Conservation (phyloP, 192 early-diverging fungal genomes). For the Podila clonocystis region DNA sequence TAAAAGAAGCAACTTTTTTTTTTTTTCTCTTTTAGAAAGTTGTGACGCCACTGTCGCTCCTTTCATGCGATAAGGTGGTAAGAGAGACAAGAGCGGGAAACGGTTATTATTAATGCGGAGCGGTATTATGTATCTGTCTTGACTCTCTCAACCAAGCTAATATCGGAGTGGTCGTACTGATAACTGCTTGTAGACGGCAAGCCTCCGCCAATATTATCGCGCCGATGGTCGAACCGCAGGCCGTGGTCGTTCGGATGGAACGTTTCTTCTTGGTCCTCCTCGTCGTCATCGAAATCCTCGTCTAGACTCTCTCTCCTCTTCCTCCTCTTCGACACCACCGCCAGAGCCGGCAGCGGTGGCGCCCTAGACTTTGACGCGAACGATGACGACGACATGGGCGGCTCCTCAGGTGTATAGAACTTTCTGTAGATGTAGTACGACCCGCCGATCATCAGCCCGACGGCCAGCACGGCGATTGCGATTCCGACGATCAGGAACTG, state of each 20-base stretch:
- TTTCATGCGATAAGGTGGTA: too few species aligned
- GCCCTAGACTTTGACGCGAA: background rate
- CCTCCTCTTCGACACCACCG: background rate
- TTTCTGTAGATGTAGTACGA: conserved; percentile 21
- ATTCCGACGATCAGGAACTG: conserved; percentile 11
- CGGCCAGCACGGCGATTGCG: conserved; percentile 1
- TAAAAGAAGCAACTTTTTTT: too few species aligned
- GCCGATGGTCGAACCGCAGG: conserved; percentile 26
- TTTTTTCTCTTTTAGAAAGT: too few species aligned
- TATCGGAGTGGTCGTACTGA: background rate
- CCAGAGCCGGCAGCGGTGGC: background rate
- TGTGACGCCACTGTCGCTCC: too few species aligned
- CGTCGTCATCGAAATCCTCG: conserved; percentile 6
- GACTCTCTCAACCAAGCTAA: background rate
- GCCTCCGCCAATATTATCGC: conserved; percentile 7
- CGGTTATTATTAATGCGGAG: background rate
- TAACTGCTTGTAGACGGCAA: background rate
- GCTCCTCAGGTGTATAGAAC: conserved; percentile 7
- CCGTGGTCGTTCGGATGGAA: background rate
- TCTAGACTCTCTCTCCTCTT: background rate
- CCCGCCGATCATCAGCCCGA: conserved; percentile 4
- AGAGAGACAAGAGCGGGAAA: background rate
- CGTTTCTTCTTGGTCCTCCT: background rate
- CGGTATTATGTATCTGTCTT: background rate
- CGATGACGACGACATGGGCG: background rate